Base-by-base conservation (phyloP, 257 asterid species). In the Gynochthodes officinalis region DNA sequence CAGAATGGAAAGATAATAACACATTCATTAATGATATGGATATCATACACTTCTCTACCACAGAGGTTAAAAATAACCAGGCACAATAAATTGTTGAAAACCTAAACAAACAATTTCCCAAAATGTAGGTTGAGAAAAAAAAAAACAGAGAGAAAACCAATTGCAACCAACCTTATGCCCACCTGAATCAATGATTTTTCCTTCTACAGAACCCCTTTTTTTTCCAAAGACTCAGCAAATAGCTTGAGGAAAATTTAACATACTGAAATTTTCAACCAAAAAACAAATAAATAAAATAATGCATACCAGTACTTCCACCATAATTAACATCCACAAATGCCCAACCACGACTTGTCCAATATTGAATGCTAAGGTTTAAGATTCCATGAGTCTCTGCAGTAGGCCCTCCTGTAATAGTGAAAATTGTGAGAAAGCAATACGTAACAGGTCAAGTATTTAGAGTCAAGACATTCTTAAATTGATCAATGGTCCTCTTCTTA, bases 261-360 rank as follows among this genome's bases (percentile, higher is more conserved):
- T 30, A 44, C 16, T 28, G 59, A 68, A 32, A 21, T 32, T 9
- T 2, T 44, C 2, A 1, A 10, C 21, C n/a, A n/a, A n/a, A n/a
- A n/a, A n/a, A n/a, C n/a, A n/a, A n/a, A 19, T 35, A 21, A 8
- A 49, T n/a, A 23, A 67, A 25, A 1, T 53, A 52, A 21, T 12
- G 64, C 58, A 37, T 88, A 94, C 99, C 99, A 53, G 96, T 82
- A 84, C 99, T 94, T 83, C 99, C 99, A 74, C 99, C 99, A 73
- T 94, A 94, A 85, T 94, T 94, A 73, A 94, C 99, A 85, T 94
- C 99, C 73, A 90, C 98, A 72, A 86, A 83, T 67, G 98, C 99
- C 99, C 98, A 94, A 76, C 99, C 99, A 48, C 97, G 96, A 83
- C 99, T 91, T 66, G 99, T 94, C 99, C 98, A 94, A 80, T 84